These are phyloP conservation scores for Boletus reticuloceps DNA, from an alignment of 768 basidiomycete species.

Conservation along the genomic window DNA sequence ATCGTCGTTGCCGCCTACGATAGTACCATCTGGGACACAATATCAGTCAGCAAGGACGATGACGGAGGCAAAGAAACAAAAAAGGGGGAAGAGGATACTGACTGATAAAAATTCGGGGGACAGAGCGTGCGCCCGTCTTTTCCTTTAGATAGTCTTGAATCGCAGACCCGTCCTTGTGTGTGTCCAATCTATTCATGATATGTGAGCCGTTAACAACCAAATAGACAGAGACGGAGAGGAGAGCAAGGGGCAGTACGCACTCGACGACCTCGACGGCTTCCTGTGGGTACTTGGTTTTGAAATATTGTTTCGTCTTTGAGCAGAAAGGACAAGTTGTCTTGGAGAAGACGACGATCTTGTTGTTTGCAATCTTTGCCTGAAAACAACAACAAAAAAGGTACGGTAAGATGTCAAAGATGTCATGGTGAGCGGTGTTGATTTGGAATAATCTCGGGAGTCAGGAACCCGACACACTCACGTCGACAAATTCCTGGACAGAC, in stretches of 20 bases:
- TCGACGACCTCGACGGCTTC: constrained; percentile 43
- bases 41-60: neutral
- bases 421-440: constrained; percentile 21
- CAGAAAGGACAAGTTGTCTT: constrained; percentile 57
- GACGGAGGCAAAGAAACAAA: too few species aligned
- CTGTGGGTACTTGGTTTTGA: constrained; percentile 38
- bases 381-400: constrained; percentile 32
- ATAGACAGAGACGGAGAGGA: neutral
- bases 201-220: too few species aligned
- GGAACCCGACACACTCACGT: constrained; percentile 28
- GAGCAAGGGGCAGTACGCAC: constrained; percentile 31
- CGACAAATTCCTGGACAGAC: constrained; percentile 37
- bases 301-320: constrained; percentile 45
- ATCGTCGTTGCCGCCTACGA: constrained; percentile 21
- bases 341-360: constrained; percentile 60
- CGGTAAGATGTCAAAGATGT: too few species aligned
- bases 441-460: too few species aligned
- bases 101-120: constrained; percentile 81
- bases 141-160: constrained; percentile 65
- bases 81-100: constrained; percentile 11
- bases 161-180: constrained; percentile 50
- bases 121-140: constrained; percentile 68
- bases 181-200: constrained; percentile 45
- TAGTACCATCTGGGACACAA: constrained; percentile 12
- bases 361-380: constrained; percentile 45